phyloP scores from a whole-genome alignment of 352 stramenopile species.

The Globisporangium acanthophoron region DNA sequence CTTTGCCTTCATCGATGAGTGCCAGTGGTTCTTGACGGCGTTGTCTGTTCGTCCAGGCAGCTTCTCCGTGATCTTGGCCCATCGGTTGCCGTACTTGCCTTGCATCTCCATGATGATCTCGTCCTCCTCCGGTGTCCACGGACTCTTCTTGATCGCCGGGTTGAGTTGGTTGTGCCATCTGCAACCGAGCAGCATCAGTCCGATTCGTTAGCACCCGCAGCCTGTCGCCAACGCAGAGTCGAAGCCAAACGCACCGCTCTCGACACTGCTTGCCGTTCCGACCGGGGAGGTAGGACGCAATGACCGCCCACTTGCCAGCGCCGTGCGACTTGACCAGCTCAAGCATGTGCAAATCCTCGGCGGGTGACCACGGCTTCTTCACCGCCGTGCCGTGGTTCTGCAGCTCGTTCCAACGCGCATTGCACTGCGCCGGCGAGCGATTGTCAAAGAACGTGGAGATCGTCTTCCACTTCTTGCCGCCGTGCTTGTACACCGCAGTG shows the following conservation, averaged over 20 bases:
- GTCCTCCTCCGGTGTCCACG: conserved; percentile 85
- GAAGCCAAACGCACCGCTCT: conserved; percentile 36
- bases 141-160: conserved; percentile 66
- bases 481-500: conserved; percentile 58
- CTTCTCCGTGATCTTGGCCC: conserved; percentile 96
- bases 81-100: conserved; percentile 91
- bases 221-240: not conserved
- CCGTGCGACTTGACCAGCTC: conserved; percentile 52
- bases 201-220: not conserved
- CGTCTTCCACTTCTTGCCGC: conserved; percentile 77
- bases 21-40: conserved; percentile 97
- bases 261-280: conserved; percentile 88
- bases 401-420: conserved; percentile 62
- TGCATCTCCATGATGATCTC: conserved; percentile 80
- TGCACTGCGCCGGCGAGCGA: conserved; percentile 50
- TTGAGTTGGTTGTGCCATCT: conserved; percentile 87
- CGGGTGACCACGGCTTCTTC: conserved; percentile 61
- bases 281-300: conserved; percentile 75
- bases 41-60: conserved; percentile 96
- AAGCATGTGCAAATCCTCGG: conserved; percentile 62
- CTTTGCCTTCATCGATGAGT: conserved; percentile 77
- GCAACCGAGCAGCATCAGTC: conserved; percentile 3
- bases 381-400: conserved; percentile 51
- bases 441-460: conserved; percentile 49
- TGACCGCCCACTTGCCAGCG: conserved; percentile 73